phyloP scores from a whole-genome alignment of 2,329 filamentous ascomycete species.

The Xylariaceae sp. region DNA sequence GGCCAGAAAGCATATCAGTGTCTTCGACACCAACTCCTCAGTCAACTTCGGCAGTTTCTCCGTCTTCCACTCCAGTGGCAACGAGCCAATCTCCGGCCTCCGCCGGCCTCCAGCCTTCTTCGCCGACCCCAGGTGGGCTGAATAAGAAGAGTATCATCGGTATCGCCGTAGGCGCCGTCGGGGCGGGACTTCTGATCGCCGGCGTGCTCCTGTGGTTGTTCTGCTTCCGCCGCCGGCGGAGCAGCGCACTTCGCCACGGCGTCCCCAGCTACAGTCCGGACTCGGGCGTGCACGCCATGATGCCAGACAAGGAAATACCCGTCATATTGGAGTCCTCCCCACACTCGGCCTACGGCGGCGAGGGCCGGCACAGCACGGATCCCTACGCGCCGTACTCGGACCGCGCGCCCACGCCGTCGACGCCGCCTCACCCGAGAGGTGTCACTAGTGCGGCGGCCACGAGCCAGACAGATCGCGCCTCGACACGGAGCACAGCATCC shows the following conservation, averaged over 20 bases:
- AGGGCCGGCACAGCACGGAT: slow-evolving; percentile 20
- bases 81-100: background rate
- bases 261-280: slow-evolving; percentile 34
- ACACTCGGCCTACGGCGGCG: slow-evolving; percentile 26
- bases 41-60: background rate
- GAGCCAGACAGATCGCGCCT: slow-evolving; percentile 26
- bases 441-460: background rate
- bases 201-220: slow-evolving; percentile 50
- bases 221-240: slow-evolving; percentile 48
- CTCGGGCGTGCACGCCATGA: slow-evolving; percentile 44
- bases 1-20: background rate
- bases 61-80: background rate
- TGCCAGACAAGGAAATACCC: slow-evolving; percentile 46
- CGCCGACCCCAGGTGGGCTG: background rate
- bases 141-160: slow-evolving; percentile 29
- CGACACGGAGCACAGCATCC: slow-evolving; percentile 9
- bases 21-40: background rate
- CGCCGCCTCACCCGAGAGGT: slow-evolving; percentile 4
- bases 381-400: slow-evolving; percentile 45
- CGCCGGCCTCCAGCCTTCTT: background rate
- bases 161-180: slow-evolving; percentile 34
- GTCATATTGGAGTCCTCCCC: slow-evolving; percentile 24
- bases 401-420: slow-evolving; percentile 26
- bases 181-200: slow-evolving; percentile 47
- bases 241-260: slow-evolving; percentile 33